These are phyloP conservation scores for Aspergillus thermomutatus DNA, from an alignment of 2,329 filamentous ascomycete species.

Conservation along the genomic window DNA sequence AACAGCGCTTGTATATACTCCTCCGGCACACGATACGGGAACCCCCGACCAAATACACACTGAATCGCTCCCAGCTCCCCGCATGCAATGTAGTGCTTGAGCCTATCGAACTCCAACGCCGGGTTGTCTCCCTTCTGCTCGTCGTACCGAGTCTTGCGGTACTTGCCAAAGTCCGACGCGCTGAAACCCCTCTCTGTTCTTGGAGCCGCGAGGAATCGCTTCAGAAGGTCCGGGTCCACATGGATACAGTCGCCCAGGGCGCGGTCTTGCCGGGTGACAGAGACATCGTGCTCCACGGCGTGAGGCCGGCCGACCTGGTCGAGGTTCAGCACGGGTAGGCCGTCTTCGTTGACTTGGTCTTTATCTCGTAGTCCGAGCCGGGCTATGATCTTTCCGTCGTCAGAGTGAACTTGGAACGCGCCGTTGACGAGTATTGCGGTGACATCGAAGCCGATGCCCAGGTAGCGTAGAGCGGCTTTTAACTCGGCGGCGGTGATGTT, in stretches of 20 bases:
- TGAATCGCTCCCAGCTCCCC: conserved; percentile 8
- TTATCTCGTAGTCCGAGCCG: conserved; percentile 12
- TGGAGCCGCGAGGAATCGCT: neutral
- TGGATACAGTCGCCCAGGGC: conserved; percentile 11
- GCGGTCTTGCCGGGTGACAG: conserved; percentile 15
- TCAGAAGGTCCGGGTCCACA: conserved; percentile 4
- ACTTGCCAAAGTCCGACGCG: conserved; percentile 4
- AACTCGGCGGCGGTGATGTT: conserved; percentile 11
- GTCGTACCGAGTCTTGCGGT: conserved; percentile 8
- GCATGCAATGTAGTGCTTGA: conserved; percentile 10
- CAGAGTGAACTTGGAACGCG: conserved; percentile 12
- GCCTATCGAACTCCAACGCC: conserved; percentile 2
- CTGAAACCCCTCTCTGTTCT: neutral
- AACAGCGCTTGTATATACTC: conserved; percentile 13
- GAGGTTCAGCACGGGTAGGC: conserved; percentile 9
- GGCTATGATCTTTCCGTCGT: conserved; percentile 6
- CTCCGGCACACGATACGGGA: conserved; percentile 6
- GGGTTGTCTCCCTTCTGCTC: conserved; percentile 8
- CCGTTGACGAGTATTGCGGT: conserved; percentile 3
- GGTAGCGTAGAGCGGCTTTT: conserved; percentile 5
- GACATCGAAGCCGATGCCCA: conserved; percentile 8
- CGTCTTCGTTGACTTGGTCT: conserved; percentile 7
- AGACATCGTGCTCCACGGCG: conserved; percentile 16
- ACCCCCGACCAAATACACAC: conserved; percentile 10
- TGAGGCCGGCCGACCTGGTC: conserved; percentile 14